Evolutionary conservation across 1,284 basidiomycete genomes (phyloP), one percentile per base, ranked within the genome.

Genomic region (Ceratobasidium theobromae): DNA sequence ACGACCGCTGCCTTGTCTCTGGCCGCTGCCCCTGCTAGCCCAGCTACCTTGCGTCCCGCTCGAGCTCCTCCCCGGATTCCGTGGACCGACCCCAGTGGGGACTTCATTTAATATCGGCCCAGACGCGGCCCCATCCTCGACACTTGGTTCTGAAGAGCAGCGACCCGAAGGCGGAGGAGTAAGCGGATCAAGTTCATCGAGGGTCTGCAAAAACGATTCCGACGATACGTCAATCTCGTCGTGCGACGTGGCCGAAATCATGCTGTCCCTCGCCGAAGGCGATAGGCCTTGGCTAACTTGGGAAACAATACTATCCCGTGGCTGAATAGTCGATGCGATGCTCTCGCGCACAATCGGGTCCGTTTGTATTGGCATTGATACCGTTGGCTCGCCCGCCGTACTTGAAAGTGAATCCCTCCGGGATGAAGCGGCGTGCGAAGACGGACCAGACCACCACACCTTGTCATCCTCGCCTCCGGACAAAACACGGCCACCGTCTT

Each of bases 381-480:
- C 40, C 23, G 53, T 55, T 11, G 41, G 35, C 16, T 66, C 64
- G 28, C 46, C 64, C 14, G 46, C 41, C 11, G 58, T 51, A 11
- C 43, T 46, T 33, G 30, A 28, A 40, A 57, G 49, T 25, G 65
- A 66, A 16, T 33, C 35, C 32, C 43, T 28, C 8, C 65, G 53
- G 3, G 65, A 66, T 11, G 43, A 49, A 11, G 33, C 27, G 4
- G n/a, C 21, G 11, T 28, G 53, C 32, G 54, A 57, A 1, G 65
- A 48, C n/a, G 65, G 38, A 11, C 40, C 28, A 3, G 65, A 66
- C 53, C 53, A 66, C 65, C 53, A 66, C n/a, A 45, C 53, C 35
- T 49, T 54, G 4, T 21, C 38, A 16, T 48, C 45, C 3, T 32
- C 64, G 21, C 16, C 41, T 3, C n/a, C 53, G 11, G 53, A 54